Percentiles rank a stretch among this genome's conserved stretches.
Conservation (phyloP, 345 rosid genomes). For the Turritis glabra region DNA sequence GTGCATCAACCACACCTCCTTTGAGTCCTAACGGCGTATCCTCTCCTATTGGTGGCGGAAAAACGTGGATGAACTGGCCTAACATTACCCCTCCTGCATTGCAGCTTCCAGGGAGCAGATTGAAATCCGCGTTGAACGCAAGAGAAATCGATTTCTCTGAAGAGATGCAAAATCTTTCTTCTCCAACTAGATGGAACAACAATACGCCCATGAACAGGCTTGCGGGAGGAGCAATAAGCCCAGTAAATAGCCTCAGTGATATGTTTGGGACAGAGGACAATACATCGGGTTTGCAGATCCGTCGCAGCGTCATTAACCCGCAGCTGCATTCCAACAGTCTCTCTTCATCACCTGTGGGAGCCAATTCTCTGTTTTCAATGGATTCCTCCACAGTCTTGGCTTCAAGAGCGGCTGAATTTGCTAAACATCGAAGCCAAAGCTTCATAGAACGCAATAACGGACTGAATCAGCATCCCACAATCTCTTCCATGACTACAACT, state of each 20-base stretch:
- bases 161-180: slow-evolving; percentile 55
- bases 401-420: slow-evolving; percentile 67
- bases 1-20: slow-evolving; percentile 70
- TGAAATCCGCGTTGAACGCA: slow-evolving; percentile 64
- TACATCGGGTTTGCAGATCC: slow-evolving; percentile 46
- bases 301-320: slow-evolving; percentile 52
- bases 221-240: slow-evolving; percentile 52
- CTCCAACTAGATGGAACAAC: slow-evolving; percentile 69
- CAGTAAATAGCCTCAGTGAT: slow-evolving; percentile 68
- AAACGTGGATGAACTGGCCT: slow-evolving; percentile 58
- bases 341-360: slow-evolving; percentile 55
- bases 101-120: slow-evolving; percentile 83
- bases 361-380: slow-evolving; percentile 44
- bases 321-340: slow-evolving; percentile 35
- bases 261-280: slow-evolving; percentile 54
- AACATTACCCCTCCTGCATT: slow-evolving; percentile 52
- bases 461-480: slow-evolving; percentile 42
- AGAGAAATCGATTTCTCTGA: slow-evolving; percentile 65
- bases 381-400: slow-evolving; percentile 55
- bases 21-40: slow-evolving; percentile 61
- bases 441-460: slow-evolving; percentile 60
- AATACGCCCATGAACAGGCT: slow-evolving; percentile 48
- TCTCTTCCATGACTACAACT: slow-evolving; percentile 44
- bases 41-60: slow-evolving; percentile 53
- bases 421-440: slow-evolving; percentile 72